Evolutionary conservation across 2,329 filamentous ascomycete genomes (phyloP), one percentile per base, ranked within the genome.

Genomic region (Cucurbitaria berberidis): DNA sequence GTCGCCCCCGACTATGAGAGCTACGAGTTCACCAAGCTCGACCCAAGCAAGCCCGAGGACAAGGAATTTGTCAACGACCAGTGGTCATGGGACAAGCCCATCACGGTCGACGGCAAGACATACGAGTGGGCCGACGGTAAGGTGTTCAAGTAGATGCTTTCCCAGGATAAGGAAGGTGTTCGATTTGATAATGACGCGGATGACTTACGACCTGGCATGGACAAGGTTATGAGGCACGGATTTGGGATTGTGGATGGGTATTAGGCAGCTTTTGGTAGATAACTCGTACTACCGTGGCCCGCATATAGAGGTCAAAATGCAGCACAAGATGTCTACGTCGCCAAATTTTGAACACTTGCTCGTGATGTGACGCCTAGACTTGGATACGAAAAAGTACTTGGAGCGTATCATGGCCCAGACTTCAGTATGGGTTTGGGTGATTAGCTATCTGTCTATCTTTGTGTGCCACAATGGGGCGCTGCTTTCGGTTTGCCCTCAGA

Each of bases 1-100:
- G 95, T 99, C 72, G 95, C 93, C 75, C 95, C 95, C 72, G 95
- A 99, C 82, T 92, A 85, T 79, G 95, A 99, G 86, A 93, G 89
- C 83, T 99, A 98, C 86, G 79, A 85, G 69, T 98, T 98, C 87
- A 89, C 82, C 78, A 98, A 97, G 89, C 91, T 99, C 72, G 93
- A 99, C 84, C 89, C 86, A 76, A 86, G 79, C 77, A 96, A 91
- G 77, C 77, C 84, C 49, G 91, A 93, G 79, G 91, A 98, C 85
- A 86, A 84, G 75, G 88, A 89, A 76, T 93, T 90, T 76, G 83
- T 99, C 74, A 87, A 95, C 74, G 87, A 89, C 76, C 84, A 89
- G 81, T 99, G 95, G 95, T 83, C 86, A 60, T 96, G 92, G 90
- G 95, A 98, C 78, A 89, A 91, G 82, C 87, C 90, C 64, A 81